Evolutionary conservation across 139 green algal genomes (phyloP).

Genomic region (Desmodesmus armatus): DNA sequence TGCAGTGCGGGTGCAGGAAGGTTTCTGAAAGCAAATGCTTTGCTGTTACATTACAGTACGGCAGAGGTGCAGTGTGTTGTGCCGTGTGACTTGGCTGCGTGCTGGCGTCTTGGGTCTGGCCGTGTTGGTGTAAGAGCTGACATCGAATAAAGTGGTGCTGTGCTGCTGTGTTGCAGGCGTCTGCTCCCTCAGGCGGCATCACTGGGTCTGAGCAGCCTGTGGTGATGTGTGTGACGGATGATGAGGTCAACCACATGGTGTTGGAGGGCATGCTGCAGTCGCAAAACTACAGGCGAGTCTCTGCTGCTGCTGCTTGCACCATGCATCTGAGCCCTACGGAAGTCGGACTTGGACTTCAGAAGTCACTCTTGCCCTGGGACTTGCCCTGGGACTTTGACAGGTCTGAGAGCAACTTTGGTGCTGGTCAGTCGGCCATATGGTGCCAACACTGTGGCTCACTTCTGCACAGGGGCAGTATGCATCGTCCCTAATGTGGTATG

Average conservation of each 20-base stretch:
- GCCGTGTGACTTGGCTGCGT: too few species aligned
- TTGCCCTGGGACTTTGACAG: too few species aligned
- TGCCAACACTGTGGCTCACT: too few species aligned
- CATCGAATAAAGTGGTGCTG: too few species aligned
- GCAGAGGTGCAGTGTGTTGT: too few species aligned
- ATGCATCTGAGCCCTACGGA: background rate
- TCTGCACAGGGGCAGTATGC: background rate
- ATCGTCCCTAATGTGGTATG: background rate
- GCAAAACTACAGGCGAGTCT: constrained; percentile 49
- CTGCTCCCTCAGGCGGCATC: background rate
- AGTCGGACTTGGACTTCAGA: too few species aligned
- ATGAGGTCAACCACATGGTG: constrained; percentile 64
- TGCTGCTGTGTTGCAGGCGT: background rate
- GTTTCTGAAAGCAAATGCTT: background rate
- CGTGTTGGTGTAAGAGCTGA: background rate
- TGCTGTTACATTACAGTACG: too few species aligned
- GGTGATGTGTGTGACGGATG: constrained; percentile 60
- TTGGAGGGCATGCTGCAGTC: constrained; percentile 58
- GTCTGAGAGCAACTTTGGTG: too few species aligned
- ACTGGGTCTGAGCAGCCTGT: constrained; percentile 13
- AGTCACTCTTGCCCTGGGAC: too few species aligned
- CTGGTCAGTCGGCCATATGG: too few species aligned
- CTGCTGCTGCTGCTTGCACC: constrained; percentile 2
- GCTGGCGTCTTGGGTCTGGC: background rate
- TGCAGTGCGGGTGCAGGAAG: background rate